phyloP scores from a whole-genome alignment of 176 grass and related monocot species.

The Secale cereale region DNA sequence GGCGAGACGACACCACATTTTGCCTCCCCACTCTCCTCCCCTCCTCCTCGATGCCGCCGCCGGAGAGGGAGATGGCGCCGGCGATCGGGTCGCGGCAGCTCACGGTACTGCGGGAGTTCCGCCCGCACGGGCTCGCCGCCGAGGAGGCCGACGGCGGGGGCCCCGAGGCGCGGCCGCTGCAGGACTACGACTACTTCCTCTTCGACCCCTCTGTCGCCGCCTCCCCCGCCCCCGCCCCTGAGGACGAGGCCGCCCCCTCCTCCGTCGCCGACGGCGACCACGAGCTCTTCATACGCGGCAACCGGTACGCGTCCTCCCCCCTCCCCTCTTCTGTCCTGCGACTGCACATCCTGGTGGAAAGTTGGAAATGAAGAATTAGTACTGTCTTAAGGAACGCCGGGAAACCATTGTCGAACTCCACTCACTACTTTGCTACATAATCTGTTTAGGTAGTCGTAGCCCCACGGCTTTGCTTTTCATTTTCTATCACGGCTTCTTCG shows the following conservation, averaged over 20 bases:
- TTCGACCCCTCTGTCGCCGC: conserved; percentile 60
- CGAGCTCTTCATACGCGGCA: conserved; percentile 94
- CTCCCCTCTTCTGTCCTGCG: background rate
- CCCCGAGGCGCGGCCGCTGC: conserved; percentile 36
- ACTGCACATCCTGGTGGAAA: background rate
- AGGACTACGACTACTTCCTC: conserved; percentile 73
- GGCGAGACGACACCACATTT: background rate
- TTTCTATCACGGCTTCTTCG: background rate
- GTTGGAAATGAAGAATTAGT: background rate
- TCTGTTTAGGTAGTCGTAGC: background rate
- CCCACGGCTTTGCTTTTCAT: background rate
- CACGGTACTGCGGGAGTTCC: conserved; percentile 82
- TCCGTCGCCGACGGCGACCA: conserved; percentile 69
- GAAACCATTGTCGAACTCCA: background rate
- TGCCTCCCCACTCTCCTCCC: background rate
- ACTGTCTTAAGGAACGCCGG: background rate
- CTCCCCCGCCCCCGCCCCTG: conserved; percentile 23
- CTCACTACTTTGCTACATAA: background rate
- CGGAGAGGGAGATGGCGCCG: conserved; percentile 12
- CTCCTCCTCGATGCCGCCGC: background rate
- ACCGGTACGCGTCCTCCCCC: conserved; percentile 34
- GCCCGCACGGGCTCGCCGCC: conserved; percentile 56
- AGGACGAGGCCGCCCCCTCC: conserved; percentile 20
- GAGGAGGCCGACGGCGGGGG: conserved; percentile 69
- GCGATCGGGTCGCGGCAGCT: conserved; percentile 56